A percentile compares a stretch with the other conserved stretches of the same genome.
Conservation (phyloP, 2,329 filamentous ascomycete genomes). For the Fusarium cicatricum region DNA sequence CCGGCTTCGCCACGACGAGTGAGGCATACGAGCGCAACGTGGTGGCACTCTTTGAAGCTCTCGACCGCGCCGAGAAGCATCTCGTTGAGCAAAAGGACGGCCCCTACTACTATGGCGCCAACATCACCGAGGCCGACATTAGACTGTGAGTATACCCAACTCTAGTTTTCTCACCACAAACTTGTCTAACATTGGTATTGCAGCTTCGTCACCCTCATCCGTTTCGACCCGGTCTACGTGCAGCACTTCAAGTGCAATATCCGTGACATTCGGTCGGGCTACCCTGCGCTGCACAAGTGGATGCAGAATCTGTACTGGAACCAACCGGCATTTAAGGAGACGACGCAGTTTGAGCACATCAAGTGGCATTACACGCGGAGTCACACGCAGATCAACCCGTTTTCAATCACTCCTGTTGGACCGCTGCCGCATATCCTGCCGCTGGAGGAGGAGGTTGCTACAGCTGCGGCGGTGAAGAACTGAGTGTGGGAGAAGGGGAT, state of each 20-base stretch:
- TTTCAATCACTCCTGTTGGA: slow-evolving; percentile 82
- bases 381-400: slow-evolving; percentile 72
- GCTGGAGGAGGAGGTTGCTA: slow-evolving; percentile 78
- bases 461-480: slow-evolving; percentile 48
- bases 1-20: slow-evolving; percentile 86
- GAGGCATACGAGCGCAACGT: slow-evolving; percentile 83
- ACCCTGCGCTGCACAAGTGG: slow-evolving; percentile 83
- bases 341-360: slow-evolving; percentile 94
- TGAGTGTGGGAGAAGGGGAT: background rate
- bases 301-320: slow-evolving; percentile 87
- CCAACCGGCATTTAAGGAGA: slow-evolving; percentile 76
- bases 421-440: slow-evolving; percentile 84
- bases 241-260: slow-evolving; percentile 92
- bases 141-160: slow-evolving; percentile 61
- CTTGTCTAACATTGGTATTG: slow-evolving; percentile 12
- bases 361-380: slow-evolving; percentile 76
- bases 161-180: background rate
- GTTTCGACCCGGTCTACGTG: slow-evolving; percentile 83
- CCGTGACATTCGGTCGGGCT: slow-evolving; percentile 83
- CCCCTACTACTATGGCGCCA: slow-evolving; percentile 78
- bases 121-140: slow-evolving; percentile 84
- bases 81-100: slow-evolving; percentile 59
- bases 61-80: slow-evolving; percentile 80
- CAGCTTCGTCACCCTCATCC: slow-evolving; percentile 73
- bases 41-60: slow-evolving; percentile 72